phyloP scores from a whole-genome alignment of 148 eudicot species.

The Rhododendron griersonianum region DNA sequence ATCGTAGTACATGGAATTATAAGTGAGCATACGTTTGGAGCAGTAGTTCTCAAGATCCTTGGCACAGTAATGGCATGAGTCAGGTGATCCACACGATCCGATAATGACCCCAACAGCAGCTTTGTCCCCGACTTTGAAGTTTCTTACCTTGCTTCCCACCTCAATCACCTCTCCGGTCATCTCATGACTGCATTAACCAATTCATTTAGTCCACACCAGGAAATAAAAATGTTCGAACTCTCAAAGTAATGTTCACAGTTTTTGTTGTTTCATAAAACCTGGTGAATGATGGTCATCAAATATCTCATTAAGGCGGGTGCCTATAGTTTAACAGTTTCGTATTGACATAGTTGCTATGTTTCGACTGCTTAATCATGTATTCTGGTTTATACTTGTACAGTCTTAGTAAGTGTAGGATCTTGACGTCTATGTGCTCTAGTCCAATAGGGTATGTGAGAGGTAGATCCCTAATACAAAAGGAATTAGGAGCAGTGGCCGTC shows the following conservation, averaged over 20 bases:
- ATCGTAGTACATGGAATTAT: neutral
- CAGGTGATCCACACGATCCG: slow-evolving; percentile 2
- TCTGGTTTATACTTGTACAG: neutral
- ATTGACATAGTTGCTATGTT: neutral
- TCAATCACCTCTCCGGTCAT: slow-evolving; percentile 6
- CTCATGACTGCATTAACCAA: neutral
- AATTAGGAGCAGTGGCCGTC: neutral
- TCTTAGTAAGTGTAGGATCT: neutral
- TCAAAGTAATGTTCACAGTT: neutral
- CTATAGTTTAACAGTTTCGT: neutral
- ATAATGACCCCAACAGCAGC: neutral
- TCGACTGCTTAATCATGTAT: neutral
- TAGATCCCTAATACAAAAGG: neutral
- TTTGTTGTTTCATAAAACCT: neutral
- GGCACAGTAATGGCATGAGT: slow-evolving; percentile 2
- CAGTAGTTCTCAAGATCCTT: slow-evolving; percentile 17
- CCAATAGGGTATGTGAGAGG: neutral
- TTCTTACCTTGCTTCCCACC: slow-evolving; percentile 12
- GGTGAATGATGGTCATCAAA: neutral
- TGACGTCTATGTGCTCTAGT: neutral
- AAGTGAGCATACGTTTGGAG: neutral
- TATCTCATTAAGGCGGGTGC: neutral
- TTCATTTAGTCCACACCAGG: neutral
- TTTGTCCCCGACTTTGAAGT: slow-evolving; percentile 15
- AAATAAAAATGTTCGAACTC: neutral